phyloP scores from a whole-genome alignment of 208 protist species.

The Angomonas ambiguus region DNA sequence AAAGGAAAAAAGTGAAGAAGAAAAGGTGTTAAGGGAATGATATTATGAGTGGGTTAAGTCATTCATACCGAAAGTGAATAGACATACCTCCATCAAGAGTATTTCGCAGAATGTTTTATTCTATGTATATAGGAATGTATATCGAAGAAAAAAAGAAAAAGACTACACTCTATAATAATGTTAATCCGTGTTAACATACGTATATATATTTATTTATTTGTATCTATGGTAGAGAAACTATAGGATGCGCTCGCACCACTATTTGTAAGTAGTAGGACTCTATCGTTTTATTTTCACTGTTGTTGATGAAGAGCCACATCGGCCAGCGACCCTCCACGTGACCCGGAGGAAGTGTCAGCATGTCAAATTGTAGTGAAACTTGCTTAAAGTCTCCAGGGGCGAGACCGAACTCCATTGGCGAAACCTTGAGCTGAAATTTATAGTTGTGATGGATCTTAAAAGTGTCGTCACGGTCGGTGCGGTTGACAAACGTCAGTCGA shows the following conservation, averaged over 20 bases:
- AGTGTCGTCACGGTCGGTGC: slow-evolving; percentile 53
- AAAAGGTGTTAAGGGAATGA: too few species aligned
- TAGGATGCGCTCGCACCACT: slow-evolving; percentile 62
- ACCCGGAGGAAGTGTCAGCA: slow-evolving; percentile 63
- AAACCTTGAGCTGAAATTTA: slow-evolving; percentile 70
- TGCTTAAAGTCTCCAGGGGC: slow-evolving; percentile 73
- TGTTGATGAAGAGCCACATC: slow-evolving; percentile 90
- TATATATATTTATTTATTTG: slow-evolving; percentile 18
- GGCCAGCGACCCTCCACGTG: slow-evolving; percentile 85
- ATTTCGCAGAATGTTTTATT: background rate
- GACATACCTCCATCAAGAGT: too few species aligned
- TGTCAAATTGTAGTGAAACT: slow-evolving; percentile 68
- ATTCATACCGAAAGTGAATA: too few species aligned
- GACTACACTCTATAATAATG: background rate
- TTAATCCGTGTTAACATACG: background rate
- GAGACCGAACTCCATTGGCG: slow-evolving; percentile 61
- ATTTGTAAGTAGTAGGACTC: slow-evolving; percentile 84
- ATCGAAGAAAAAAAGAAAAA: background rate
- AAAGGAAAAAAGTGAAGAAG: slow-evolving; percentile 1
- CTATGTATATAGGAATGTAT: background rate
- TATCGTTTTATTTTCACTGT: slow-evolving; percentile 76
- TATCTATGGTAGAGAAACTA: slow-evolving; percentile 20
- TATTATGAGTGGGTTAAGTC: too few species aligned
- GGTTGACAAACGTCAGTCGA: slow-evolving; percentile 73
- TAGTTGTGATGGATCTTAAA: slow-evolving; percentile 87